Conservation (phyloP, 331 rosid species). For the Malus hybrid region DNA sequence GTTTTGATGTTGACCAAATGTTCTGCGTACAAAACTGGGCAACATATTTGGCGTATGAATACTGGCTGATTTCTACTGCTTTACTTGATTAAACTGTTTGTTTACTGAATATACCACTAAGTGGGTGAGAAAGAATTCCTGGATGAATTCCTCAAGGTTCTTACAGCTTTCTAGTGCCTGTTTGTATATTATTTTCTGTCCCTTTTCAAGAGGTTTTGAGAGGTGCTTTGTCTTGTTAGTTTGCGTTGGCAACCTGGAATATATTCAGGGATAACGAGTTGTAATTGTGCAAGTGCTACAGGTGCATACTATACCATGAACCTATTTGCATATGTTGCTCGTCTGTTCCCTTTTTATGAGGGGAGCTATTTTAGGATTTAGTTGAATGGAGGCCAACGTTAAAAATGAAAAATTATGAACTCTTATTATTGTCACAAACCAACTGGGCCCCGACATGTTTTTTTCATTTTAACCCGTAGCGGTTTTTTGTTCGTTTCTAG, state of each 20-base stretch:
- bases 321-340: neutral
- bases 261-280: neutral
- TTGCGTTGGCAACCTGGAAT: neutral
- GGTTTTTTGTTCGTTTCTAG: conserved; percentile 13
- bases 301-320: neutral
- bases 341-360: neutral
- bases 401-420: neutral
- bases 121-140: neutral
- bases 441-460: neutral
- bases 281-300: neutral
- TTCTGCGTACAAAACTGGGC: neutral
- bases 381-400: neutral
- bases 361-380: neutral
- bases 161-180: neutral
- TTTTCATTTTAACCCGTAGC: neutral
- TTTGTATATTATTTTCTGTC: neutral
- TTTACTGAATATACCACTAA: neutral
- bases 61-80: neutral
- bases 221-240: neutral
- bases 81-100: neutral
- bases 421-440: neutral
- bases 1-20: neutral
- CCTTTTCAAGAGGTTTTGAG: neutral
- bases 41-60: no score
- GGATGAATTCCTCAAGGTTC: neutral